phyloP scores from a whole-genome alignment of 176 grass and related monocot genomes.

The sorghum (Sorghum bicolor) region Sorghum_bicolor_NCBIv3 NC_012873.2:58686501-58687000 shows the following conservation, averaged over 20 bases:
- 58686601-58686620: background rate
- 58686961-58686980: background rate
- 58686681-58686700: background rate
- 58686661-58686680: background rate
- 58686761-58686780: background rate
- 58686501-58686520: conserved; percentile 15
- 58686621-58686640: background rate
- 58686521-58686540: conserved; percentile 53
- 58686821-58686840: background rate
- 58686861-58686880: too few relatives aligned
- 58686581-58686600: conserved; percentile 57
- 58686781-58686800: background rate
- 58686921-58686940: background rate
- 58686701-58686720: background rate
- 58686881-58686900: background rate
- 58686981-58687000: background rate
- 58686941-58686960: background rate
- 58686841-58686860: too few relatives aligned
- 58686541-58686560: conserved; percentile 67
- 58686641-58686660: background rate
- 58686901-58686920: background rate
- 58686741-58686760: background rate
- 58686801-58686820: background rate
- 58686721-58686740: background rate
- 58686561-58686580: conserved; percentile 79